phyloP scores from a whole-genome alignment of 2,329 filamentous ascomycete species.

The Helicocarpus griseus region DNA sequence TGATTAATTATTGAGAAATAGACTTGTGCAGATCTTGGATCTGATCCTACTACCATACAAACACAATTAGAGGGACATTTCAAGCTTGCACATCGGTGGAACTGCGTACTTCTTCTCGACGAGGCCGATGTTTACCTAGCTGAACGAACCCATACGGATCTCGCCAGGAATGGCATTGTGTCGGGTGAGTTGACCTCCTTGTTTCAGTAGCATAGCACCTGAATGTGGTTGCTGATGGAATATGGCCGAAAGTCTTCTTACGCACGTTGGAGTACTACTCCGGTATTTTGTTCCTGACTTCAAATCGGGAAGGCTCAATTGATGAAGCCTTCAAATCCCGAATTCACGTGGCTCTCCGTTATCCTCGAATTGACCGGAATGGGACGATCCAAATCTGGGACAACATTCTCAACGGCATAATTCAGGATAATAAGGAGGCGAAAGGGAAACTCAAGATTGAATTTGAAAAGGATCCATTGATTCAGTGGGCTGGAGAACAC shows the following conservation, averaged over 20 bases:
- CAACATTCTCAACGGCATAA: too few species aligned
- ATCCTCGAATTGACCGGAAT: slow-evolving; percentile 1
- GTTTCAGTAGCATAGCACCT: too few species aligned
- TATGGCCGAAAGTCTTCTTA: too few species aligned
- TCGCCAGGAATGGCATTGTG: slow-evolving; percentile 17
- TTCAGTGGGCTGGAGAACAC: too few species aligned
- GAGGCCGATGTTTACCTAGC: slow-evolving; percentile 20
- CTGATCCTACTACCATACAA: slow-evolving; percentile 25
- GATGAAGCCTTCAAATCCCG: slow-evolving; percentile 30
- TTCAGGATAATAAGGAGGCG: too few species aligned
- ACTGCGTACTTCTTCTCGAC: slow-evolving; percentile 19
- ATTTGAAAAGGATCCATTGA: too few species aligned
- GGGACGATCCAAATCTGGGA: slow-evolving; percentile 12
- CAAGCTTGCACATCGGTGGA: slow-evolving; percentile 28
- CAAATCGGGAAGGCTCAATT: slow-evolving; percentile 24
- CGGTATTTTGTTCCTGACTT: slow-evolving; percentile 29
- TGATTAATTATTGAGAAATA: too few species aligned
- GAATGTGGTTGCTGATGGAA: too few species aligned
- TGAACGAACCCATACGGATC: slow-evolving; percentile 11
- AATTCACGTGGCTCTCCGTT: slow-evolving; percentile 14
- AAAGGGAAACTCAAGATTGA: too few species aligned
- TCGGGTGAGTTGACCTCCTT: too few species aligned
- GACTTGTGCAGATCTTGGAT: slow-evolving; percentile 25
- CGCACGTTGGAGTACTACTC: slow-evolving; percentile 29
- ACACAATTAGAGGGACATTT: slow-evolving; percentile 29